Evolutionary conservation across 768 basidiomycete genomes (phyloP), one percentile per base, ranked within the genome.

Genomic region (Amanita rubescens): DNA sequence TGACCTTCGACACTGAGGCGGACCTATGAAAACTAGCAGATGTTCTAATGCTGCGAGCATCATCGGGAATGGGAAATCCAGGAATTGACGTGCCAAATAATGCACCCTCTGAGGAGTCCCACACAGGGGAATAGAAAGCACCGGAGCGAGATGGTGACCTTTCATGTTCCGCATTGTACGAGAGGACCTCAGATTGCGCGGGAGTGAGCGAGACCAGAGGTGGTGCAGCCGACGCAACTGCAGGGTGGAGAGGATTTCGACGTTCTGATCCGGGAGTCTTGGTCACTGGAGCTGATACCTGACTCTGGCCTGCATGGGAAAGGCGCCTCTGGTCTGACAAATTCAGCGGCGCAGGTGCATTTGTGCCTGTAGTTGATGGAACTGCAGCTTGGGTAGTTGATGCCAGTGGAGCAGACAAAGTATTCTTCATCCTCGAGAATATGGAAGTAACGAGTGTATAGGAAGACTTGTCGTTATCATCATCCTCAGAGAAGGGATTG

Each of bases 401-500:
- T 1, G 82, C 72, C 30, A 87, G 68, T 22, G 89, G 86, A 0
- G 80, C 78, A 33, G 87, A 75, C 17, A 92, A 76, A 5, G 87
- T 85, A 61, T 78, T 91, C 73, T 86, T 90, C 75, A 94, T 80
- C 58, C 84, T 81, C 30, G 84, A 89, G 52, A 93, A 78, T 24
- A 94, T 72, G 19, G 87, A 88, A 0, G 88, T 82, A 54, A 93
- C 85, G 51, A 93, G 74, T 6, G 88, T 84, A 65, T 90, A 91
- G 14, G 88, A 91, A 7, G 89, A 86, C 60, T 89, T 85, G 59
- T 92, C 90, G 63, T 90, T 81, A 67, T 93, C 91, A 64, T 93
- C 90, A 65, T 94, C 92, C 63, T 91, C 89, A n/a, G 87, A 82
- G 72, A 92, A 94, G 5, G 90, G 90, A 65, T 93, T 93, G 75